Percentiles rank a stretch among this genome's conserved stretches.
phyloP scores from a whole-genome alignment of 495 filamentous ascomycete species.

The Neurospora sublineolata region DNA sequence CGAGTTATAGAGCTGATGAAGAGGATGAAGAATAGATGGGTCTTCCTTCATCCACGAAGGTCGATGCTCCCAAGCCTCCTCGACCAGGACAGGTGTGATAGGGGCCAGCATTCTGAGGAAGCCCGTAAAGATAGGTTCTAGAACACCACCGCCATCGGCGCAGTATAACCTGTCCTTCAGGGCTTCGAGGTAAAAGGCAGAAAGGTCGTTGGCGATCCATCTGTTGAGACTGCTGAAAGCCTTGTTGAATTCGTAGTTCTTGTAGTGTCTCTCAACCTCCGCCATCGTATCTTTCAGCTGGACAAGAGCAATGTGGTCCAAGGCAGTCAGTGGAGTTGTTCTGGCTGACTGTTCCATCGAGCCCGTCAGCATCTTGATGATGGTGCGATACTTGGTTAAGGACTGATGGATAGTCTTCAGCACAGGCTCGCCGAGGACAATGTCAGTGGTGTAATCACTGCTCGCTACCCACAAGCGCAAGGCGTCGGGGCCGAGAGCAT shows the following conservation, averaged over 20 bases:
- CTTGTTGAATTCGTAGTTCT: conserved; percentile 72
- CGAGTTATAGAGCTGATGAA: conserved; percentile 31
- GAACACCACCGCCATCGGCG: conserved; percentile 51
- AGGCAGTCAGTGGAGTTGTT: conserved; percentile 33
- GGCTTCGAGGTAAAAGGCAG: conserved; percentile 85
- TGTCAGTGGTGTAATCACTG: conserved; percentile 82
- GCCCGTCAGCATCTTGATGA: conserved; percentile 78
- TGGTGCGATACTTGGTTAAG: conserved; percentile 76
- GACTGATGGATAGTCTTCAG: conserved; percentile 61
- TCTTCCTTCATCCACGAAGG: conserved; percentile 50
- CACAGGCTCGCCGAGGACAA: conserved; percentile 63
- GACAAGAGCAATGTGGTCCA: conserved; percentile 65
- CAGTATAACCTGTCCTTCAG: conserved; percentile 88
- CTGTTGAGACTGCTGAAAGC: conserved; percentile 58
- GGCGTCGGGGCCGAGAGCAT: conserved; percentile 61
- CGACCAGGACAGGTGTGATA: conserved; percentile 71
- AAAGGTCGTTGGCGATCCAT: conserved; percentile 74
- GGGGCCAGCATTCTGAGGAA: conserved; percentile 69
- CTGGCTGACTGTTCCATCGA: conserved; percentile 52
- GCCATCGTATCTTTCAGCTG: conserved; percentile 54
- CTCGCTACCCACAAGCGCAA: conserved; percentile 87
- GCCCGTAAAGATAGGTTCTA: conserved; percentile 57
- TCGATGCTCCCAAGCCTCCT: conserved; percentile 76
- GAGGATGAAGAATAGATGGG: conserved; percentile 23
- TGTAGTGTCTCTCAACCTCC: conserved; percentile 49